A percentile compares a stretch with the other conserved stretches of the same genome.
These are phyloP conservation scores for Neostapfia colusana DNA, from an alignment of 176 grass and related monocot species.

Conservation along the genomic window DNA sequence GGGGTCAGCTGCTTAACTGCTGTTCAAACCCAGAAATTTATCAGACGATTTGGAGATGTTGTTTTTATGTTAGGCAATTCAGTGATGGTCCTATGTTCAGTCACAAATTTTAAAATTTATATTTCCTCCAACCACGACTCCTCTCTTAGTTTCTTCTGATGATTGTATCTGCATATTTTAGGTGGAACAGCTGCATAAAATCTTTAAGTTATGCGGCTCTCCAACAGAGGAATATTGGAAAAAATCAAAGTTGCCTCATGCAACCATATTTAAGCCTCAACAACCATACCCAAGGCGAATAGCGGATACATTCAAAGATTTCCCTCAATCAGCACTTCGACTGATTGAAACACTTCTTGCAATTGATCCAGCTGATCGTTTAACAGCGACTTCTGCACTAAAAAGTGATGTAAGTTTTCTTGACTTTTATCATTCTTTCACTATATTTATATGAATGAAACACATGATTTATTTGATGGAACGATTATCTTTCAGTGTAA, in stretches of 20 bases:
- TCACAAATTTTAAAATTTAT: too few species aligned
- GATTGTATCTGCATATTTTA: constrained; percentile 35
- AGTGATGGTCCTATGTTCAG: background rate
- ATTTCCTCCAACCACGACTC: background rate
- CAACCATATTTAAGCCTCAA: constrained; percentile 89
- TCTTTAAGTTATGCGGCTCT: constrained; percentile 90
- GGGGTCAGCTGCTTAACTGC: constrained; percentile 7
- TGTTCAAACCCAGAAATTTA: background rate
- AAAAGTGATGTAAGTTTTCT: constrained; percentile 77
- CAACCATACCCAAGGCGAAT: constrained; percentile 74
- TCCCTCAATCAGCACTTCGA: constrained; percentile 73
- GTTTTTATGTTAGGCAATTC: background rate
- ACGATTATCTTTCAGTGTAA: constrained; percentile 8
- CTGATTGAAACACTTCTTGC: constrained; percentile 77
- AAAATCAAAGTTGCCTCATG: constrained; percentile 87
- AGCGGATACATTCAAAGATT: constrained; percentile 84
- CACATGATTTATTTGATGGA: background rate
- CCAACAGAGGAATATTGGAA: constrained; percentile 89
- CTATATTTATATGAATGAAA: constrained; percentile 29
- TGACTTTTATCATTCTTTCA: constrained; percentile 1
- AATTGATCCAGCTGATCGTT: constrained; percentile 75
- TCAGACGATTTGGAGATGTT: background rate
- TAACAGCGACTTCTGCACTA: constrained; percentile 67
- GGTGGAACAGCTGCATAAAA: constrained; percentile 94
- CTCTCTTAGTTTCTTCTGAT: background rate